Conservation (phyloP, 163 green algal genomes). For the Coccomyxa subellipsoidea region DNA sequence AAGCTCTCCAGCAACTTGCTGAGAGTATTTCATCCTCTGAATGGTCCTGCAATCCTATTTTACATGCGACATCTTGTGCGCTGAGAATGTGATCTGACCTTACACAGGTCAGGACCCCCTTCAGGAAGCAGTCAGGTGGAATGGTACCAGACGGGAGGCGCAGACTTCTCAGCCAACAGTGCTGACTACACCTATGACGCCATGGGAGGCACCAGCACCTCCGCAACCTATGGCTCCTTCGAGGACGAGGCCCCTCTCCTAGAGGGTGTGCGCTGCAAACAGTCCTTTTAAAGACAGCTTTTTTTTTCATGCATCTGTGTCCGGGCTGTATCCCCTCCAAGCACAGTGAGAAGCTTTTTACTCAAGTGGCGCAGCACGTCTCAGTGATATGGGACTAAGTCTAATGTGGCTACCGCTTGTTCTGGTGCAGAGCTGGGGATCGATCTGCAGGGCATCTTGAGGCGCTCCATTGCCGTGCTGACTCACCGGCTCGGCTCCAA, state of each 20-base stretch:
- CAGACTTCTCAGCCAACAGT: background rate
- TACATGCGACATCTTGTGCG: too few species aligned
- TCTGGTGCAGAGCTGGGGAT: conserved; percentile 83
- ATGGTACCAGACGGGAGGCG: conserved; percentile 18
- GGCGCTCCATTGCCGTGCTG: conserved; percentile 67
- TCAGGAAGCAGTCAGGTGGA: conserved; percentile 13
- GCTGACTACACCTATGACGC: conserved; percentile 1
- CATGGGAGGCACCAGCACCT: background rate
- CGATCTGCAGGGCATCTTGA: conserved; percentile 75
- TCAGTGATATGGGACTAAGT: background rate
- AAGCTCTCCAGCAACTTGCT: too few species aligned
- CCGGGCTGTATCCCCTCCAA: background rate
- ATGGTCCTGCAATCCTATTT: too few species aligned
- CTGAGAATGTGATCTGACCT: too few species aligned
- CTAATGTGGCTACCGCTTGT: background rate
- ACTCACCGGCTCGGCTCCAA: conserved; percentile 49
- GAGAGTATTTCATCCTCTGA: too few species aligned
- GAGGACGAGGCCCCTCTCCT: conserved; percentile 82
- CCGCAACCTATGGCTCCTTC: conserved; percentile 49
- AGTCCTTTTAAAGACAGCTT: background rate
- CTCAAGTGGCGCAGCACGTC: background rate
- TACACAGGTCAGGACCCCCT: background rate
- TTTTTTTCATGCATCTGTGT: background rate
- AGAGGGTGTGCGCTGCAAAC: conserved; percentile 53
- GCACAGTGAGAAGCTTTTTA: background rate